Base-by-base conservation (phyloP, 2,329 filamentous ascomycete genomes). In the Hypomyces perniciosus region DNA sequence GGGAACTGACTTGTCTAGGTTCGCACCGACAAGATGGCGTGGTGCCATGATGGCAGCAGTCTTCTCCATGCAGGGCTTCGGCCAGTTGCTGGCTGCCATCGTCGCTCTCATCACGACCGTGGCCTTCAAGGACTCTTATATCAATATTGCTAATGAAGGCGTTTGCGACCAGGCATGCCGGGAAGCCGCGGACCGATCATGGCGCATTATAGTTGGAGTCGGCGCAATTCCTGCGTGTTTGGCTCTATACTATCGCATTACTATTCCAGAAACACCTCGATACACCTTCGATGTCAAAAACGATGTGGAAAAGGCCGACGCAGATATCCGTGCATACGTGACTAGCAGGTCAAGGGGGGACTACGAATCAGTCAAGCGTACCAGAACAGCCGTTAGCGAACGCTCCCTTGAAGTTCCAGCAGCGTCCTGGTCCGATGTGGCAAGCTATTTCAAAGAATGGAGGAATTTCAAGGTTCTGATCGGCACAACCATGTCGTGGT, bases 11-110 rank as follows among this genome's bases (percentile, higher is more conserved):
- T 8, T n/a, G 26, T 4, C 9, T 57, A 82, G 80, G 60, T 92
- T 92, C 64, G 86, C 88, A 7, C 89, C 86, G 3, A 92, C 88
- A 9, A 81, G 85, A 60, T 90, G 86, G 82, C 78, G 88, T 60
- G 88, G 87, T 54, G 86, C 84, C 52, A 92, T 93, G 85, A 87
- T 93, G 75, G 86, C 84, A 8, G 79, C 85, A 12, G 87, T 92
- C 44, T 93, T 93, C 62, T 86, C 86, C 35, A 91, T 91, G 86
- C 88, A 93, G 62, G 87, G 87, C 44, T 74, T 90, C 28, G 88
- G 88, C n/a, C 87, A 92, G 62, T 81, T 92, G 46, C 73, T 75
- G 20, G 85, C 85, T 9, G 84, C 85, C 28, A 72, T 90, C 5
- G 77, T 91, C 20, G 81, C 86, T 9, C 72, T 92, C 33, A 79